Evolutionary conservation across 2,329 filamentous ascomycete genomes (phyloP), one percentile per base, ranked within the genome.

Genomic region (Ceratocystis alfenasii): DNA sequence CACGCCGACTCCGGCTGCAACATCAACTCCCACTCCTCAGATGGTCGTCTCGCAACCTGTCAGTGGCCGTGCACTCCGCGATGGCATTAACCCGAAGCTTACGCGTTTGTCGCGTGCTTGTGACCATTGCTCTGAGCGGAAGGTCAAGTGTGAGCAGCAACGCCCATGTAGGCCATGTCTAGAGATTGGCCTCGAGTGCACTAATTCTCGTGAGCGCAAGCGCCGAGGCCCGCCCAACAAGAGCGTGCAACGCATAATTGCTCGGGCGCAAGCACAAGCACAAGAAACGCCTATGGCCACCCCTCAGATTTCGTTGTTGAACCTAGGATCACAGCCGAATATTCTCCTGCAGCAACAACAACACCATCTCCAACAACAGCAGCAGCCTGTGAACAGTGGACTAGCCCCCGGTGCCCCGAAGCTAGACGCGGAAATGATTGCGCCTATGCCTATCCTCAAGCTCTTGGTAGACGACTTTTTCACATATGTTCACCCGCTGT

Each of bases 401-500:
- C 45, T 66, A 3, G 55, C 44, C 10, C 64, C 64, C 6, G 57
- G 48, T 44, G 28, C 60, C 1, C 62, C 65, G 15, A 67, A 67
- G n/a, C 72, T 84, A 15, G 81, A 83, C 67, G 83, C 86, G 61
- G 88, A 92, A 72, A 78, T 82, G 1, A 90, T 92, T 68, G 88
- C 87, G 50, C 86, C 88, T 0, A 79, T 87, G 74, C 81, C 83
- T 6, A 83, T 87, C 10, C 76, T 92, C 64, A 81, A 87, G 70
- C 79, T 87, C 1, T 78, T 91, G 17, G 82, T 92, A 66, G 87
- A 91, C 73, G 88, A 92, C 76, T 92, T 89, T 79, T 92, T 91
- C 75, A 90, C 86, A 20, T 90, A 90, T 73, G 87, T 91, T 64
- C 87, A 91, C 70, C 88, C 88, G 1, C 79, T 92, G 7, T 83